A percentile compares a stretch with the other conserved stretches of the same genome.
Conservation (phyloP, 345 rosid species). For the Conringia planisiliqua region DNA sequence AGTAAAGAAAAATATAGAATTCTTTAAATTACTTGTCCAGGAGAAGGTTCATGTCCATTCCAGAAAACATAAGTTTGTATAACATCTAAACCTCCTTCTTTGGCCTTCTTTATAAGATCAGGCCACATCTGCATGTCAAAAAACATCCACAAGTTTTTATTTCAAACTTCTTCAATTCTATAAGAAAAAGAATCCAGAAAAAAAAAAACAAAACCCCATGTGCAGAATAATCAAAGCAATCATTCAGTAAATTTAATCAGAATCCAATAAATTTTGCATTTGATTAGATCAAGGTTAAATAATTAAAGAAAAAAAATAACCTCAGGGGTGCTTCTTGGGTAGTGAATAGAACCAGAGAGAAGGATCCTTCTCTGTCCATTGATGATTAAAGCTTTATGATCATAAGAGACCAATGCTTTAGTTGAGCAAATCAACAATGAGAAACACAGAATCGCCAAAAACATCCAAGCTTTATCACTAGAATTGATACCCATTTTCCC, state of each 20-base stretch:
- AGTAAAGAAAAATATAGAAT: neutral
- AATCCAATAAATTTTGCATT: neutral
- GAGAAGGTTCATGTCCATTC: constrained; percentile 53
- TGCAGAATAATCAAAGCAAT: neutral
- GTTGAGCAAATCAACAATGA: constrained; percentile 19
- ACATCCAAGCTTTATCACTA: neutral
- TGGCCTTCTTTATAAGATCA: constrained; percentile 61
- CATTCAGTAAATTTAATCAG: neutral
- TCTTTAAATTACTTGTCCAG: constrained; percentile 25
- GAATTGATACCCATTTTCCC: neutral
- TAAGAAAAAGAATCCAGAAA: neutral
- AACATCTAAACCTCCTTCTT: constrained; percentile 82
- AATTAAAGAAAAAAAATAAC: constrained; percentile 14
- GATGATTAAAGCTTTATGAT: constrained; percentile 47
- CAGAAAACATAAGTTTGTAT: constrained; percentile 88
- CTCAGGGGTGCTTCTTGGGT: constrained; percentile 65
- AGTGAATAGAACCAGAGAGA: constrained; percentile 62
- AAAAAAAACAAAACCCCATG: neutral
- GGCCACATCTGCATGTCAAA: constrained; percentile 72
- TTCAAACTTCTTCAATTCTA: neutral
- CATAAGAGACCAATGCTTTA: constrained; percentile 39
- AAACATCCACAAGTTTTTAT: neutral
- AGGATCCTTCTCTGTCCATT: constrained; percentile 52
- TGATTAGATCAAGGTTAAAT: neutral
- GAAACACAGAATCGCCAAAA: constrained; percentile 17